Base-by-base conservation (phyloP, 2,329 filamentous ascomycete genomes). In the Diatrype stigma region DNA sequence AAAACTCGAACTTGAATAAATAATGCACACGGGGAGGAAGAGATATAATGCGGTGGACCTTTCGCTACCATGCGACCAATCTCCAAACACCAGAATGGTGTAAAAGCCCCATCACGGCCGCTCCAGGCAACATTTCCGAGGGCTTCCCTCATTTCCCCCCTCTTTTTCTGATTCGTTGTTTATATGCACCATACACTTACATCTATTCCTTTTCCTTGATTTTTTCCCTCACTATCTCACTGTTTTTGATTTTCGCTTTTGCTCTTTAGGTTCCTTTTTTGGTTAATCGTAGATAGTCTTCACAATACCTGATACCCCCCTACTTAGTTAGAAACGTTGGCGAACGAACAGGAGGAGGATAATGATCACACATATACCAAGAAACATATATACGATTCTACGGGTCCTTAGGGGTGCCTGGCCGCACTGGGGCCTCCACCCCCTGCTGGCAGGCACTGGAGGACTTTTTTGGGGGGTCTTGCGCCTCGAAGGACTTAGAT, bases 281-380 rank as follows among this genome's bases (percentile, higher is more conserved):
- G 53, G 52, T 59, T 62, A 66, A 64, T 65, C 61, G 63, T 66
- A 67, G 64, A 67, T 67, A 66, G 64, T 54, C 62, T 53, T 40
- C 19, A 17, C 37, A 57, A 58, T 55, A 57, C 51, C 58, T 62
- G 64, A 65, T 66, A 66, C 64, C 64, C 64, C 50, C 64, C 50
- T 48, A n/a, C n/a, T n/a, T n/a, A n/a, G 52, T 22, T 45, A 38
- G 19, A 23, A 34, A 35, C 8, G 10, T 47, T n/a, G n/a, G n/a
- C 37, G 54, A 46, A 46, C 23, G 34, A 42, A 47, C 6, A 35
- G 34, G 6, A 38, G n/a, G n/a, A 17, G 46, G 46, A 28, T 10
- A 14, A 42, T 17, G 46, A 40, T 16, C 14, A 26, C n/a, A 44
- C 6, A 26, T 26, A 26, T 23, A 3, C n/a, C 14, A 37, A 37